Evolutionary conservation across 2,329 filamentous ascomycete genomes (phyloP), one percentile per base, ranked within the genome.

Genomic region (Ophiosphaerella narmari): DNA sequence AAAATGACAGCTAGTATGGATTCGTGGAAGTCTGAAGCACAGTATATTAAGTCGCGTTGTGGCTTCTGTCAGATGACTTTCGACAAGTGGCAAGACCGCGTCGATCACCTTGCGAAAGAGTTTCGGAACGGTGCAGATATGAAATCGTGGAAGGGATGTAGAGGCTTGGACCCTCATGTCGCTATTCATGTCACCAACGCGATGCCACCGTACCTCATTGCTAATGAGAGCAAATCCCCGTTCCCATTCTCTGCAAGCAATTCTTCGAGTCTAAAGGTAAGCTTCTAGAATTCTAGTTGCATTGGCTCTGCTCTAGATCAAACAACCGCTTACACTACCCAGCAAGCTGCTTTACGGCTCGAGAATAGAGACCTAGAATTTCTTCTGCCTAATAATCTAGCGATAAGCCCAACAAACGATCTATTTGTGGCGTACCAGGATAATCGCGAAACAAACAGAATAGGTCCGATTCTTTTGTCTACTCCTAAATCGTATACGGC

Each of bases 1-100:
- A 89, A 88, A 55, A 78, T 84, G 66, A 75, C 86, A 78, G 60
- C 74, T 74, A 66, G 77, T 74, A 86, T 84, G 86, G 58, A 91
- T 81, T 83, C 82, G 33, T 86, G 83, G 83, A 83, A 82, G 62
- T 80, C 80, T 24, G 78, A 78, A 42, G 80, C 78, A 4, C 77
- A 77, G 13, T 77, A 80, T 43, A 78, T 86, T 59, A 81, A 79
- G 42, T 77, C 76, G 24, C 74, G 80, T 7, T 84, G 81, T 59
- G 81, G 81, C 2, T 83, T 84, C 64, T 84, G 81, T 55, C 70
- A 68, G 2, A 66, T 70, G 53, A 68, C 67, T 2, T 78, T 83
- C 55, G 67, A 70, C 3, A 77, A 73, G 14, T 84, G 82, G 82
- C 71, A 77, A 50, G 77, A 78, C 44, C 74, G 82, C 3, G 68